Conservation (phyloP, 352 stramenopile genomes). For the Pythium oligandrum region DNA sequence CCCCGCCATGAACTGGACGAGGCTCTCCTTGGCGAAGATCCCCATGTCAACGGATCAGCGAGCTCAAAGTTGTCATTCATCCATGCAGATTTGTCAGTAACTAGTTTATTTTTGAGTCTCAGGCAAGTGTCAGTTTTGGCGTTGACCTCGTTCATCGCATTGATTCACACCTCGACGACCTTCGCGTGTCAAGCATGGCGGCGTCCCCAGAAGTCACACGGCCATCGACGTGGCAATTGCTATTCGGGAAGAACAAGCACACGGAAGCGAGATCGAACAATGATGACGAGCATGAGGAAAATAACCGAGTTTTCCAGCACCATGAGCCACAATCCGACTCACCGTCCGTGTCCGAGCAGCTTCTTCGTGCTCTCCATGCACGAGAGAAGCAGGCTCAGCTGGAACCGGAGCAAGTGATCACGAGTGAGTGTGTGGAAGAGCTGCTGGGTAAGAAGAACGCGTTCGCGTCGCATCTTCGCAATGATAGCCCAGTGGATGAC, state of each 20-base stretch:
- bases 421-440: slow-evolving; percentile 38
- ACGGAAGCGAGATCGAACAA: neutral
- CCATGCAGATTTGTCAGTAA: too few relatives aligned
- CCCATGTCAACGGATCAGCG: slow-evolving; percentile 1
- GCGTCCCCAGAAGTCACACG: slow-evolving; percentile 20
- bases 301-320: neutral
- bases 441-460: slow-evolving; percentile 55
- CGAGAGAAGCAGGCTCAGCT: slow-evolving; percentile 9
- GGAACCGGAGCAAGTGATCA: slow-evolving; percentile 26
- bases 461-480: slow-evolving; percentile 29
- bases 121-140: too few relatives aligned
- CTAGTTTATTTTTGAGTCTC: too few relatives aligned
- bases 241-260: slow-evolving; percentile 44
- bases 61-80: too few relatives aligned
- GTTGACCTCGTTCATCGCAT: too few relatives aligned
- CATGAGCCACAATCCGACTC: neutral
- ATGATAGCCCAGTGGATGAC: neutral
- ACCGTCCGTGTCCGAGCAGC: slow-evolving; percentile 31
- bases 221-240: slow-evolving; percentile 54
- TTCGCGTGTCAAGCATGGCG: slow-evolving; percentile 1
- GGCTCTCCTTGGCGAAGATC: slow-evolving; percentile 62
- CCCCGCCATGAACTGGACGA: slow-evolving; percentile 55
- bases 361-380: slow-evolving; percentile 29
- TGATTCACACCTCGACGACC: too few relatives aligned
- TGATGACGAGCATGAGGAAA: slow-evolving; percentile 2